phyloP scores from a whole-genome alignment of 192 early-diverging fungal genomes.

The Chytriomyces hyalinus region DNA sequence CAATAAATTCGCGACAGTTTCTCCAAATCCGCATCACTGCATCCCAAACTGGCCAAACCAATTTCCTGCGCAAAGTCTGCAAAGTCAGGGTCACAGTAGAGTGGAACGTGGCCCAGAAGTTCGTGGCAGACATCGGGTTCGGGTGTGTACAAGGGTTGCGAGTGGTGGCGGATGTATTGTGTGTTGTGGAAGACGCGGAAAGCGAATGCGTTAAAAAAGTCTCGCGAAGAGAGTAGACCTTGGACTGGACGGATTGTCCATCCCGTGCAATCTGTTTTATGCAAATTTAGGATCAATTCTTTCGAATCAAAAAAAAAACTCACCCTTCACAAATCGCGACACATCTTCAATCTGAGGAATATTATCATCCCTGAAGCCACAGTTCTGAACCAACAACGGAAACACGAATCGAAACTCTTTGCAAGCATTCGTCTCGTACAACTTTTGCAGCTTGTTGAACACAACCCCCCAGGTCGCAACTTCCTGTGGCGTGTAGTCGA shows the following conservation, averaged over 20 bases:
- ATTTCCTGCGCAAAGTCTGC: conserved; percentile 95
- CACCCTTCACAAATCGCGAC: conserved; percentile 85
- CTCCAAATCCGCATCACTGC: conserved; percentile 88
- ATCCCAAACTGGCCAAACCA: conserved; percentile 90
- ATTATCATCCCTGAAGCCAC: conserved; percentile 79
- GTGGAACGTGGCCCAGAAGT: conserved; percentile 85
- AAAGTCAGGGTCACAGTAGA: conserved; percentile 76
- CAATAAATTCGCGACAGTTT: conserved; percentile 79
- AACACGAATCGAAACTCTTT: conserved; percentile 90
- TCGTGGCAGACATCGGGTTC: conserved; percentile 96
- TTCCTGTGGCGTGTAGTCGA: conserved; percentile 83
- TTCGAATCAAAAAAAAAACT: no score
- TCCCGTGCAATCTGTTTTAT: conserved; percentile 76
- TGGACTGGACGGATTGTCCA: conserved; percentile 94
- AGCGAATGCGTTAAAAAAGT: conserved; percentile 95
- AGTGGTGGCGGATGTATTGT: conserved; percentile 96
- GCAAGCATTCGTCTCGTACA: conserved; percentile 89
- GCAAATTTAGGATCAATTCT: not conserved
- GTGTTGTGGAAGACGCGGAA: conserved; percentile 98
- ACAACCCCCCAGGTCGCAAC: conserved; percentile 80
- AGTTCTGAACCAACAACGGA: conserved; percentile 89
- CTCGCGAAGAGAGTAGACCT: conserved; percentile 88
- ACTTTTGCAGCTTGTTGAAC: conserved; percentile 71
- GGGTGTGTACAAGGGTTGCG: conserved; percentile 89
- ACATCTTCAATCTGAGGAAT: conserved; percentile 92